Evolutionary conservation across 2,329 filamentous ascomycete genomes (phyloP), one percentile per base, ranked within the genome.

Genomic region (Berkeleyomyces rouxiae): DNA sequence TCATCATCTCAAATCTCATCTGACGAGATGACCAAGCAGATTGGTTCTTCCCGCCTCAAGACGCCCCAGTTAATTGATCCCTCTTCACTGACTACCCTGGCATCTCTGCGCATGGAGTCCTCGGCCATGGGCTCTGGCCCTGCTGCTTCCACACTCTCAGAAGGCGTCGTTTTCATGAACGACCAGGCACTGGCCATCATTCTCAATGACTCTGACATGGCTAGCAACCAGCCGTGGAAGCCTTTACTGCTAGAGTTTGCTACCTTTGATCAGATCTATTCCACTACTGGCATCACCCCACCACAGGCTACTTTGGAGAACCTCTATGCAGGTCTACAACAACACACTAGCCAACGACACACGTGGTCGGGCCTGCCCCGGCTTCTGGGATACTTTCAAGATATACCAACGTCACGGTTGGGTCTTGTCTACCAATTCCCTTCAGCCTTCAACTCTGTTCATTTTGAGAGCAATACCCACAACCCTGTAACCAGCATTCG

Each of bases 351-450:
- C 51, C 33, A 16, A 55, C 78, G 78, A 53, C 74, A 77, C 23
- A 75, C 77, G 1, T 87, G 79, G 77, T 84, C 79, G 70, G 77
- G 87, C 66, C 68, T 85, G 7, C 81, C 83, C 13, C 77, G 79
- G 31, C 74, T 86, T 53, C 72, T 86, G 10, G 83, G 82, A 2
- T 91, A 89, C 69, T 90, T 89, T 68, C 87, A 91, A 70, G 87
- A 91, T 68, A 78, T 86, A 61, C 79, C 82, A 16, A 77, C 82
- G 61, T 84, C 87, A 0, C 79, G 88, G 7, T 81, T 90, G 61
- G 88, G 87, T 4, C 76, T 92, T 9, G 79, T 92, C 9, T 92
- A 89, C 68, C 84, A 87, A 59, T 81, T 91, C 39, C 87, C 87
- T 1, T 77, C 80, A 0, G 76, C 79, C 7, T 86, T 88, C 72